phyloP scores from a whole-genome alignment of 306 rosid genomes.

The Notholithocarpus densiflorus region DNA sequence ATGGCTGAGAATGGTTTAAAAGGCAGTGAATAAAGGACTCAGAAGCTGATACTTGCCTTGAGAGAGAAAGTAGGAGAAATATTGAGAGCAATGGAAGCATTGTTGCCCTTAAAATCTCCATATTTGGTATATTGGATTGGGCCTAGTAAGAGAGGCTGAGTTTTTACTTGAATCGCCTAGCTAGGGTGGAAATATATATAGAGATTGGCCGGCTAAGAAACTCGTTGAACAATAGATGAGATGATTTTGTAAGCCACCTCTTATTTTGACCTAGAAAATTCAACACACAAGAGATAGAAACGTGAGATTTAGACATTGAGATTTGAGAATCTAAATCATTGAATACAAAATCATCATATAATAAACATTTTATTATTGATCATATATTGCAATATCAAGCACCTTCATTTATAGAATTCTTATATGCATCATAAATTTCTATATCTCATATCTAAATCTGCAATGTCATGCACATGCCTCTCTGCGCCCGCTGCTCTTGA shows the following conservation, averaged over 20 bases:
- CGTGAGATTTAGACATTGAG: not conserved
- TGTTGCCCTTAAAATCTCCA: not conserved
- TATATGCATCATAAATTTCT: too few species aligned
- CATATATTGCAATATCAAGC: too few species aligned
- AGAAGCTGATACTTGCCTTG: slow-evolving; percentile 14
- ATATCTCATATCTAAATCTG: too few species aligned
- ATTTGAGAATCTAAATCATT: not conserved
- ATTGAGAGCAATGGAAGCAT: not conserved
- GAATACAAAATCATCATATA: too few species aligned
- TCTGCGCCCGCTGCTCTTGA: too few species aligned
- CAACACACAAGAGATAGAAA: not conserved
- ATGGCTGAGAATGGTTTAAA: slow-evolving; percentile 34
- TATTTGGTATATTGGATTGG: not conserved
- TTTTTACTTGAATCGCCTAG: not conserved
- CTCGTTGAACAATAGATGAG: not conserved
- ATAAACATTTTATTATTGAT: too few species aligned
- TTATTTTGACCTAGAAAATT: not conserved
- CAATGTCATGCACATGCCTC: too few species aligned
- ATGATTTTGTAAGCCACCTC: not conserved
- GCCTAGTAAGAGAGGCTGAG: not conserved
- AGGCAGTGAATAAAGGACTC: slow-evolving; percentile 47
- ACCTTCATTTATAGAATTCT: too few species aligned
- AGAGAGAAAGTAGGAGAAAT: slow-evolving; percentile 5
- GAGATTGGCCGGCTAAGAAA: not conserved
- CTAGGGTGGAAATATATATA: not conserved